Percentiles rank a stretch among this genome's conserved stretches.
phyloP scores from a whole-genome alignment of 169 alveolate species.

The Pseudocohnilembus persalinus region DNA sequence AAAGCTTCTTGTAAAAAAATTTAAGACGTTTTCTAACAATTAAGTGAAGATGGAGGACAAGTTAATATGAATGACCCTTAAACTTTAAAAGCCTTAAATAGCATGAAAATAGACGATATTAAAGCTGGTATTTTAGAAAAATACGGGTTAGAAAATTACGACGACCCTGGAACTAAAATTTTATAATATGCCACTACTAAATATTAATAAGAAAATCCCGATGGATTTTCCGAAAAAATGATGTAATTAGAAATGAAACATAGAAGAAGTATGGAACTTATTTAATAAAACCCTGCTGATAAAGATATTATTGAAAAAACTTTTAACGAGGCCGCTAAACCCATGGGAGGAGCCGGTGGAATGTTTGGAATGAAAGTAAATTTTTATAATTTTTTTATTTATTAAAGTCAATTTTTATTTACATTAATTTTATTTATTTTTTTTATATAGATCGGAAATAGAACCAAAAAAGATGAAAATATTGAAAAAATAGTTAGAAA shows the following conservation, averaged over 20 bases:
- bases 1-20: not conserved
- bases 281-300: slow-evolving; percentile 13
- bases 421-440: not conserved
- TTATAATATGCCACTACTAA: slow-evolving; percentile 23
- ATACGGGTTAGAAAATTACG: slow-evolving; percentile 12
- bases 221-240: slow-evolving; percentile 23
- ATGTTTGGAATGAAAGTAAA: slow-evolving; percentile 2
- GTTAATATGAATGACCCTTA: slow-evolving; percentile 19
- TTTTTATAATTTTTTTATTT: not conserved
- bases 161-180: slow-evolving; percentile 17
- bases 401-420: not conserved
- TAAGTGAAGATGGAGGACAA: slow-evolving; percentile 12
- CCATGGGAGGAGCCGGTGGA: slow-evolving; percentile 13
- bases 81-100: not conserved
- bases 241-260: slow-evolving; percentile 12
- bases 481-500: not conserved
- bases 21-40: slow-evolving; percentile 8
- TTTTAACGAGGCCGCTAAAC: not conserved
- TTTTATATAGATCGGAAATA: not conserved
- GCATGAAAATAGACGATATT: not conserved
- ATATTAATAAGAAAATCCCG: slow-evolving; percentile 25
- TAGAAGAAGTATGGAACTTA: slow-evolving; percentile 13
- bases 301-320: slow-evolving; percentile 4
- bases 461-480: not conserved
- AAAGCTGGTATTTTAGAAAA: slow-evolving; percentile 6